These are phyloP conservation scores for Zygosaccharomyces sapae DNA, from an alignment of 1,139 yeast genomes.

Conservation along the genomic window DNA sequence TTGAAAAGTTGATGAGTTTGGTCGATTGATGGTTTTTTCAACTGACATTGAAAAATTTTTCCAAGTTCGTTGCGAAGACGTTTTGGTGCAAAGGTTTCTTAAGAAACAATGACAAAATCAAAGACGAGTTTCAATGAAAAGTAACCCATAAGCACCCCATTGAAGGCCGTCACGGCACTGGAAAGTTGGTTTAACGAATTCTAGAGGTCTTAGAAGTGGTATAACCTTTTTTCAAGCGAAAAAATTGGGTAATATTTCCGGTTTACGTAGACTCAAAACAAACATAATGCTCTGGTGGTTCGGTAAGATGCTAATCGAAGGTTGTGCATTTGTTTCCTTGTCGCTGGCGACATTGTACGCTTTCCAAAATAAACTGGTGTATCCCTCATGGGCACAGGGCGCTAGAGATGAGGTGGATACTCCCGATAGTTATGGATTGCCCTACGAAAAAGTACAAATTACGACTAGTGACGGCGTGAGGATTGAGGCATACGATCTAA, in stretches of 20 bases:
- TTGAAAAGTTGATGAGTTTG: not conserved
- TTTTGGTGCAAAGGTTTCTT: slow-evolving; percentile 6
- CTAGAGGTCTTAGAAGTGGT: not conserved
- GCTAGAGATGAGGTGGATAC: slow-evolving; percentile 74
- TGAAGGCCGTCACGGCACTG: not conserved
- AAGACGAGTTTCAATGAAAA: not conserved
- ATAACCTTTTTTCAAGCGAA: not conserved
- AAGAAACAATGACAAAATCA: not conserved
- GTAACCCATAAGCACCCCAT: not conserved
- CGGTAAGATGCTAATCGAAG: slow-evolving; percentile 33
- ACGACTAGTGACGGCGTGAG: slow-evolving; percentile 64
- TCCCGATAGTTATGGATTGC: slow-evolving; percentile 68
- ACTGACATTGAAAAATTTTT: slow-evolving; percentile 5
- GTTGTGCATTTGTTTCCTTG: slow-evolving; percentile 33
- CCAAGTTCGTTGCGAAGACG: slow-evolving; percentile 3
- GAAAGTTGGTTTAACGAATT: not conserved
- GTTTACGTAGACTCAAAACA: not conserved
- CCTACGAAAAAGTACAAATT: slow-evolving; percentile 59
- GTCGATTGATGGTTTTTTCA: slow-evolving; percentile 1
- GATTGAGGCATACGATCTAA: slow-evolving; percentile 48
- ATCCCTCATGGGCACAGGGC: slow-evolving; percentile 77
- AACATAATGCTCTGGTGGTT: slow-evolving; percentile 15
- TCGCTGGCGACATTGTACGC: slow-evolving; percentile 56
- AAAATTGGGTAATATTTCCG: not conserved
- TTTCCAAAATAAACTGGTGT: slow-evolving; percentile 66